Evolutionary conservation across 352 stramenopile genomes (phyloP).

Genomic region (Phytophthora pisi): DNA sequence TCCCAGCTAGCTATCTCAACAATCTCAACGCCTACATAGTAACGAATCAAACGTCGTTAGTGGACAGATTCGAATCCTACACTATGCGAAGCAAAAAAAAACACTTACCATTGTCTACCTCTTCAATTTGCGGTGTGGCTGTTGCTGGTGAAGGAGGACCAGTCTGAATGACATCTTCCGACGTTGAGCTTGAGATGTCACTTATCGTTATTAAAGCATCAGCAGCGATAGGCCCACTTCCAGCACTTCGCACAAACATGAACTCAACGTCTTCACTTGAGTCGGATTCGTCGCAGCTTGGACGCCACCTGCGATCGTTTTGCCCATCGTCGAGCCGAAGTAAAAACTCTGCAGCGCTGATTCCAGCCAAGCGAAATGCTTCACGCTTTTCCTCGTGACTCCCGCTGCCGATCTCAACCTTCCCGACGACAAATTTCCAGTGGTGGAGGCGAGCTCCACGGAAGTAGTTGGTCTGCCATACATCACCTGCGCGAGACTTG

Average conservation of each 20-base stretch:
- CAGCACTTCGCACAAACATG: constrained; percentile 10
- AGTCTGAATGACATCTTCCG: neutral
- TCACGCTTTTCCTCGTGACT: constrained; percentile 50
- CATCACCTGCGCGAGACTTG: constrained; percentile 29
- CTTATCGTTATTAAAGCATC: constrained; percentile 1
- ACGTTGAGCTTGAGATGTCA: neutral
- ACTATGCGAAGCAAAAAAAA: neutral
- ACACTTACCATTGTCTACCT: constrained; percentile 2
- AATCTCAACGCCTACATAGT: neutral
- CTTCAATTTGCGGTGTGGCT: neutral
- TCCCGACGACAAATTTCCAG: constrained; percentile 56
- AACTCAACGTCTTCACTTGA: constrained; percentile 17
- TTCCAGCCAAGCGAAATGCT: constrained; percentile 44
- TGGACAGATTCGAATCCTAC: neutral
- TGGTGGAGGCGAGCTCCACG: constrained; percentile 52
- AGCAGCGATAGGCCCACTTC: constrained; percentile 1
- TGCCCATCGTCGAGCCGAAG: constrained; percentile 23
- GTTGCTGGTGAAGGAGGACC: neutral
- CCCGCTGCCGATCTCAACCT: constrained; percentile 65
- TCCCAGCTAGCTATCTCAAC: neutral
- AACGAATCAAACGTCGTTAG: neutral
- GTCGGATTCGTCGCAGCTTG: neutral
- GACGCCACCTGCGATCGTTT: constrained; percentile 19
- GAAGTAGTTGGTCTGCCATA: constrained; percentile 51
- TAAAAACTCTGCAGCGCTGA: constrained; percentile 45